These are phyloP conservation scores for Coniochaeta sp. DNA, from an alignment of 2,329 filamentous ascomycete species.

Conservation along the genomic window DNA sequence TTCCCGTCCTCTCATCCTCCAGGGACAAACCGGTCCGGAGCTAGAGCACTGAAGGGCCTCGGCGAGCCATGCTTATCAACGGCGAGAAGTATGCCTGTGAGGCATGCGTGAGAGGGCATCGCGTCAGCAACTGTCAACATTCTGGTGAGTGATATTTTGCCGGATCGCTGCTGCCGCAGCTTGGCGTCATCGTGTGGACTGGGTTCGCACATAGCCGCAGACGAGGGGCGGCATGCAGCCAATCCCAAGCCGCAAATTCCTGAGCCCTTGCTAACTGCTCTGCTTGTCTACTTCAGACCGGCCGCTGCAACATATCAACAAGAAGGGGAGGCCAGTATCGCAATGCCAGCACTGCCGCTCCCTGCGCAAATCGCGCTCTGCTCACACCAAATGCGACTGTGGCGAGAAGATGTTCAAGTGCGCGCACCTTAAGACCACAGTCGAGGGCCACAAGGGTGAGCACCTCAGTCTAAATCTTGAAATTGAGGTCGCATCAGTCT, in stretches of 20 bases:
- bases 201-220: not conserved
- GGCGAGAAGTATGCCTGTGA: slow-evolving; percentile 98
- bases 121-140: slow-evolving; percentile 98
- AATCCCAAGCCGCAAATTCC: slow-evolving; percentile 1
- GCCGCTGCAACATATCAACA: slow-evolving; percentile 88
- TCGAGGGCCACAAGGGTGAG: slow-evolving; percentile 55
- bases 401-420: slow-evolving; percentile 81
- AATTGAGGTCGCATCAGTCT: slow-evolving; percentile 17
- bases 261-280: slow-evolving; percentile 15
- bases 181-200: not conserved
- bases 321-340: slow-evolving; percentile 93
- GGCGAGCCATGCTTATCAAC: slow-evolving; percentile 66
- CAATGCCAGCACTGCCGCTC: slow-evolving; percentile 96
- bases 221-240: slow-evolving; percentile 8
- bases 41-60: not conserved
- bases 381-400: slow-evolving; percentile 95
- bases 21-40: not conserved
- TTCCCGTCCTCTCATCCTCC: not conserved
- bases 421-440: slow-evolving; percentile 48
- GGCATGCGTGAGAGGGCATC: slow-evolving; percentile 95
- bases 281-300: slow-evolving; percentile 55
- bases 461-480: slow-evolving; percentile 16
- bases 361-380: slow-evolving; percentile 90
- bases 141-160: slow-evolving; percentile 59
- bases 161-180: not conserved